A percentile compares a stretch with the other conserved stretches of the same genome.
Conservation (phyloP, 2,329 filamentous ascomycete genomes). For the Penicillium sp. region DNA sequence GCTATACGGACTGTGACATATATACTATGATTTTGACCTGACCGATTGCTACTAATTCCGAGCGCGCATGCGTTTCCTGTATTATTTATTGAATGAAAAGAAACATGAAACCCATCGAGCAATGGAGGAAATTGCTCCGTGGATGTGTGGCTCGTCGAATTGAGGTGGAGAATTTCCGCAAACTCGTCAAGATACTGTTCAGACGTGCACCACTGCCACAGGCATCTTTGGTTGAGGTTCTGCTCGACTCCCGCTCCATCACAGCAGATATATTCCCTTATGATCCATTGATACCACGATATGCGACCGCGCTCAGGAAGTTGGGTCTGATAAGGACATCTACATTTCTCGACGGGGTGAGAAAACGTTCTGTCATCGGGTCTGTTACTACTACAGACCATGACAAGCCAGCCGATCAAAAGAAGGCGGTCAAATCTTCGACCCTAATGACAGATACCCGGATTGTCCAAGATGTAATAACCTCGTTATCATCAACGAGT, state of each 20-base stretch:
- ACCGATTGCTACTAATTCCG: not conserved
- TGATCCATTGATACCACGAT: constrained; percentile 41
- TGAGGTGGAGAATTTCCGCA: constrained; percentile 35
- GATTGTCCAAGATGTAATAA: constrained; percentile 39
- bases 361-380: constrained; percentile 34
- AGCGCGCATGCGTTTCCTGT: not conserved
- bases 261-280: constrained; percentile 29
- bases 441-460: constrained; percentile 42
- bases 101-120: constrained; percentile 21
- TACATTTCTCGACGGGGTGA: constrained; percentile 28
- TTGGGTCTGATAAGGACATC: constrained; percentile 30
- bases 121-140: constrained; percentile 36
- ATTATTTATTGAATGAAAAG: not conserved
- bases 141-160: constrained; percentile 35
- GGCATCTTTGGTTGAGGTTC: constrained; percentile 29
- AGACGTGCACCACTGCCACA: constrained; percentile 29
- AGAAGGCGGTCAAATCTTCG: constrained; percentile 13
- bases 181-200: constrained; percentile 32
- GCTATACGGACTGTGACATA: not conserved
- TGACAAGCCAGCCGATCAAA: constrained; percentile 7
- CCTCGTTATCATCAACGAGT: constrained; percentile 33
- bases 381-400: not conserved
- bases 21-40: not conserved
- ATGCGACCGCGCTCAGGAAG: constrained; percentile 36
- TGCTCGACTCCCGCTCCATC: constrained; percentile 31